Evolutionary conservation across 108 stramenopile species (phyloP), one percentile per base, ranked within the genome.

Genomic region (Discostella pseudostelligera): DNA sequence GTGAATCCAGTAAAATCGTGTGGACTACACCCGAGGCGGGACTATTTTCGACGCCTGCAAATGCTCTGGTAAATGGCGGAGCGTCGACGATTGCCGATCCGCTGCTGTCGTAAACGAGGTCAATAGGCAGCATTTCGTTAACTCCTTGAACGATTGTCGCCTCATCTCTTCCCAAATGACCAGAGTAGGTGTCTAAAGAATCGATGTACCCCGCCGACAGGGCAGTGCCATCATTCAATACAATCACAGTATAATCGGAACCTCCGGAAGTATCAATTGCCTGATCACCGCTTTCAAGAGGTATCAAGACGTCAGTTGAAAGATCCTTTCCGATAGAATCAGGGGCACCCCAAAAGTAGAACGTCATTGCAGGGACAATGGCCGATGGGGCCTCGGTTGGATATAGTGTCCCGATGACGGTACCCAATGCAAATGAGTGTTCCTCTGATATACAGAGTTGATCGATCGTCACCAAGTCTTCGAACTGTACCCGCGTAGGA

Each of bases 41-140:
- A n/a, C 42, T 36, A 16, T 54, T 64, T 48, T 69, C 76, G 29
- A 77, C 76, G 11, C 76, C 76, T n/a, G 76, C 76, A 65, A 55
- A 77, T 13, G 42, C 69, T n/a, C 53, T 70, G 26, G 22, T 47
- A 40, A 77, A 77, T 8, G n/a, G 14, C 4, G 76, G 69, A 48
- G 76, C 40, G 54, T 51, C 51, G 16, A 69, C 54, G 19, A 69
- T 63, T 40, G 56, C 59, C 24, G 25, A 20, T 36, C 65, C 24
- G 0, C 25, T 46, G 26, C 37, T 50, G n/a, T 77, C 67, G 58
- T 68, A 76, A 0, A 69, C 75, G 26, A 36, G 56, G 19, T 67
- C 39, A n/a, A 76, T 76, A 14, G 54, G 19, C 49, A 63, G 56
- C 56, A 68, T 56, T 39, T 32, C 32, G 16, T 56, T 56, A 2